Base-by-base conservation (phyloP, 2,329 filamentous ascomycete genomes). In the Claviceps fusiformis region DNA sequence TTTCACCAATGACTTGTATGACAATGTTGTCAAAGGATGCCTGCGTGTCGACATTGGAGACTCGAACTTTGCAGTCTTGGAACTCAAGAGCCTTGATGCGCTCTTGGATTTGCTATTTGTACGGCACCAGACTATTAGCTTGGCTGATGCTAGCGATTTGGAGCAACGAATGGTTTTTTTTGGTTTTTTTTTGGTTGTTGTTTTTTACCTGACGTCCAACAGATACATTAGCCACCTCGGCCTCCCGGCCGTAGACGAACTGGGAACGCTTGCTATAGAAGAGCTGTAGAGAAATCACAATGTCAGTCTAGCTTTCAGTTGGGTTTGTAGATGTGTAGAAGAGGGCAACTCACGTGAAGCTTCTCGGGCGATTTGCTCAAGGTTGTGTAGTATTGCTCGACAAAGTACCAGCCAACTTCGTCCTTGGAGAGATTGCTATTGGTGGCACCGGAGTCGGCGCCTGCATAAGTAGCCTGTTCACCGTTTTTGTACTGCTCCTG, bases 341-440 rank as follows among this genome's bases (percentile, higher is more conserved):
- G 24, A 15, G 17, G 4, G 7, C 45, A 73, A 73, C 81, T 65
- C 73, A 85, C 82, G 68, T 90, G 92, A 65, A 98, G 87, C 74
- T 93, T 95, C 68, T 95, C 90, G 27, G 93, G 91, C 62, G 78
- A 87, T 73, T 92, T 91, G 82, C 91, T 96, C 67, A 98, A 76
- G 59, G 90, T 98, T 63, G 89, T 97, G 75, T 98, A 98, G 79
- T 96, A 98, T 73, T 95, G 90, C 80, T 97, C 91, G 57, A 98
- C 93, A 64, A 98, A 98, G 76, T 92, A 97, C 93, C 93, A 98
- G 72, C 90, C 93, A 62, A 98, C 90, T 75, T 97, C 89, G 70
- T 95, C 90, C 77, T 95, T 96, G 64, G 78, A 76, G 45, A 82
- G 73, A 63, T 79, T 76, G 67, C 67, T 73, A 64, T 70, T 73